Evolutionary conservation across 2,329 filamentous ascomycete genomes (phyloP).

Genomic region (Trichothecium sympodiale): DNA sequence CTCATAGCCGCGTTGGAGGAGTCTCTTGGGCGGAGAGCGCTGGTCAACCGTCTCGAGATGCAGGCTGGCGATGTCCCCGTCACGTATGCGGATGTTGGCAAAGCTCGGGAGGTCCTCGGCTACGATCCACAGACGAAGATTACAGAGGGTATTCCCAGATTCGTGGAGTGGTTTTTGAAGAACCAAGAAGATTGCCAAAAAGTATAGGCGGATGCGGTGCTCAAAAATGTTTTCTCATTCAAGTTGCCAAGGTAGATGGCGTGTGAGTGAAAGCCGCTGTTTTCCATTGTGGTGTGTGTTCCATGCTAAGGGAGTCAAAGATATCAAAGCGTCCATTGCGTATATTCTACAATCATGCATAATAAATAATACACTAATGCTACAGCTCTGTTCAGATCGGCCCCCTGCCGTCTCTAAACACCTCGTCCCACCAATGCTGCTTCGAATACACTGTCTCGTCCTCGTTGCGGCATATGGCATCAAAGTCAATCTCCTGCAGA

Average conservation of each 20-base stretch:
- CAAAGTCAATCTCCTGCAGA: background rate
- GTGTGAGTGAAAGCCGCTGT: too few species aligned
- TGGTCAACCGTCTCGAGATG: slow-evolving; percentile 8
- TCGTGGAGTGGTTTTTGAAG: slow-evolving; percentile 11
- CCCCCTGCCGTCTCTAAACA: slow-evolving; percentile 1
- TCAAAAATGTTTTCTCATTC: too few species aligned
- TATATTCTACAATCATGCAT: too few species aligned
- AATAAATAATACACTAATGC: too few species aligned
- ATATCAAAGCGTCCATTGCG: too few species aligned
- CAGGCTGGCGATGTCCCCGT: slow-evolving; percentile 12
- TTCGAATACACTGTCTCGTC: background rate
- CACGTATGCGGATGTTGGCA: slow-evolving; percentile 12
- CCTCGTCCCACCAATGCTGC: slow-evolving; percentile 1
- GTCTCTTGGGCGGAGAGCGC: slow-evolving; percentile 9
- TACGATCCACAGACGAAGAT: slow-evolving; percentile 11
- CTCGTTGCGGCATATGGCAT: background rate
- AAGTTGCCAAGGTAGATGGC: too few species aligned
- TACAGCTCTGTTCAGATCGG: background rate
- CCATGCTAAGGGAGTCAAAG: too few species aligned
- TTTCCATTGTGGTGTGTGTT: too few species aligned
- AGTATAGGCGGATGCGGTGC: too few species aligned
- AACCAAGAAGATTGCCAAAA: too few species aligned
- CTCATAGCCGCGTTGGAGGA: slow-evolving; percentile 11
- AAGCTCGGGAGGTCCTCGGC: slow-evolving; percentile 9
- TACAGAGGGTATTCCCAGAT: slow-evolving; percentile 9